Evolutionary conservation across 2,329 filamentous ascomycete genomes (phyloP), one percentile per base, ranked within the genome.

Genomic region (Monosporascus sp.): DNA sequence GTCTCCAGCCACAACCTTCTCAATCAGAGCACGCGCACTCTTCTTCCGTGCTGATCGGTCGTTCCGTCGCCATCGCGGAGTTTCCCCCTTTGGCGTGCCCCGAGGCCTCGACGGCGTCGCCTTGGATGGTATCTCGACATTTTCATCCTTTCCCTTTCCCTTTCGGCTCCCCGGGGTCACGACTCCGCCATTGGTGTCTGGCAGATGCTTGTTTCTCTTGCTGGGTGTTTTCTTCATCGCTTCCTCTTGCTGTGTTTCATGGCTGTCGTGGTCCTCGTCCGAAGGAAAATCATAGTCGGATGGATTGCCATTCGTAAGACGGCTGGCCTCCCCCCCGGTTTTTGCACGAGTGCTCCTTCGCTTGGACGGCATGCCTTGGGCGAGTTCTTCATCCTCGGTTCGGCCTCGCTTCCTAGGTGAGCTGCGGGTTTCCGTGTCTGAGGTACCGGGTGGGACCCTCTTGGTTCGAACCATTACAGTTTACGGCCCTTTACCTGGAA

Each of bases 1-100:
- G 8, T 76, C 80, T 19, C 81, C 84, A 20, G 80, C 78, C 11
- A 88, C 77, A 7, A 85, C 84, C 44, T 85, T 85, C 65, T 92
- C 85, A 38, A 95, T 86, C 50, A 97, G 73, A 3, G 84, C 82
- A 50, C 85, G 80, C 22, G 88, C 88, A 68, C 89, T 96, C 76
- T 96, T 97, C 65, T 86, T 86, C 63, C 88, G 84, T 2, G 92
- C 93, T 5, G 92, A 97, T 48, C 88, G 85, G 71, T 97, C 91
- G 58, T 89, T 88, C 57, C 80, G 82, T 43, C 80, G 77, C 60
- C 84, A 80, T 38, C 82, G 81, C 0, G 89, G 87, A 1, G 87
- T 90, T 37, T 73, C 64, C 7, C 69, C 72, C 37, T 65, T 73
- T 22, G 63, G 50, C 2, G 22, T 38, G 11, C 65, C 64, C 22